Base-by-base conservation (phyloP, 2,329 filamentous ascomycete genomes). In the Aspergillus jensenii region DNA sequence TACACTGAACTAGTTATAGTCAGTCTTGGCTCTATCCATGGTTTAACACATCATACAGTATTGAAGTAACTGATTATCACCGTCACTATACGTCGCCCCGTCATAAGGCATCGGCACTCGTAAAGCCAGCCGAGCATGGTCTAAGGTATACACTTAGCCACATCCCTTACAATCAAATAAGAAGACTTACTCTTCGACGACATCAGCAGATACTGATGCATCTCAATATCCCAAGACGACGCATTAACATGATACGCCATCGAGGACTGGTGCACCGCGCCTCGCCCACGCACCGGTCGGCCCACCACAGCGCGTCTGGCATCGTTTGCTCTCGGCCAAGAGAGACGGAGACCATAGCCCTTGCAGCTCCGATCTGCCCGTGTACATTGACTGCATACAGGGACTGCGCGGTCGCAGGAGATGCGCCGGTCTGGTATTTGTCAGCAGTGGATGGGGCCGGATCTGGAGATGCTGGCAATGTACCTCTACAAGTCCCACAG, bases 401-500 rank as follows among this genome's bases (percentile, higher is more conserved):
- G 56, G 8, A 31, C n/a, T 17, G 56, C 39, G 6, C 56, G 37
- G 33, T 59, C 56, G 37, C 56, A 59, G 25, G 44, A 39, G 40
- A 59, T 59, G 21, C 52, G 56, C 7, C 51, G 56, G 39, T 59
- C 56, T 52, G 27, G 27, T 31, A 44, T 53, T 39, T 19, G 19
- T 54, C 31, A 49, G 43, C 50, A 41, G 2, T 12, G 3, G 31
- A 27, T 17, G 21, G 12, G 35, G 3, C 23, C 9, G 17, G 25
- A 40, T 41, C 8, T 31, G 11, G 40, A 21, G 12, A 43, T 19
- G 14, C 33, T 17, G 19, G 14, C 15, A n/a, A 49, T 23, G n/a
- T 59, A 59, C 56, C 56, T 40, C 56, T 33, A 19, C 56, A 59
- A 15, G 56, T 59, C 11, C 40, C 51, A n/a, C 56, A 59, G 40